Conservation (phyloP, 805 yeast species). For the Pichia gijzeniarum region DNA sequence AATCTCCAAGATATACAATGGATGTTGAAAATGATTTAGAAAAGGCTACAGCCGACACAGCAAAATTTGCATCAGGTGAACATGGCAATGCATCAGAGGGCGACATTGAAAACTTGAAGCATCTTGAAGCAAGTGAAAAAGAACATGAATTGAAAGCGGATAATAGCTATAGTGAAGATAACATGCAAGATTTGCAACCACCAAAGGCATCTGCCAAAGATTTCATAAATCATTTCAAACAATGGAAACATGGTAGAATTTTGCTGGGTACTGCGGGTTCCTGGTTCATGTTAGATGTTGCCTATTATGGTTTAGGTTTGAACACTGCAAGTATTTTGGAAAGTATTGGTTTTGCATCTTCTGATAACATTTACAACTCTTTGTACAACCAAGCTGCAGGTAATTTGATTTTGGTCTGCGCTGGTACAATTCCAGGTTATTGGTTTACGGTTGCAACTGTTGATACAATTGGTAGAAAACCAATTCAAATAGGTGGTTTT, state of each 20-base stretch:
- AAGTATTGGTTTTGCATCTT: conserved; percentile 79
- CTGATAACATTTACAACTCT: conserved; percentile 59
- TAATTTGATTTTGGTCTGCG: conserved; percentile 87
- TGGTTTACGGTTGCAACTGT: conserved; percentile 80
- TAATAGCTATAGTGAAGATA: conserved; percentile 21
- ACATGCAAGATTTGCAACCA: conserved; percentile 30
- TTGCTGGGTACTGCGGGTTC: conserved; percentile 85
- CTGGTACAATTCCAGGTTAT: conserved; percentile 94
- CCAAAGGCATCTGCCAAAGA: conserved; percentile 34
- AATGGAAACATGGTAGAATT: conserved; percentile 85
- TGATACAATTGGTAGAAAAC: conserved; percentile 79
- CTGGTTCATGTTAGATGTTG: conserved; percentile 88
- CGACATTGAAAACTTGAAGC: conserved; percentile 38
- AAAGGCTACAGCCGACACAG: conserved; percentile 49
- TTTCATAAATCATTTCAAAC: conserved; percentile 63
- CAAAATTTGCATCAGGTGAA: conserved; percentile 43
- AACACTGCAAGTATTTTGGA: conserved; percentile 75
- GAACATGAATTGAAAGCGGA: too few relatives aligned
- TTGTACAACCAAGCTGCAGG: conserved; percentile 82
- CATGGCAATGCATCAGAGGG: conserved; percentile 41
- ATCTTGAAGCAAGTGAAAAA: conserved; percentile 9
- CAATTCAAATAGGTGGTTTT: conserved; percentile 76
- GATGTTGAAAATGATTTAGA: conserved; percentile 58
- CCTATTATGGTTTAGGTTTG: conserved; percentile 82
- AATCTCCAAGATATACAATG: conserved; percentile 85